Base-by-base conservation (phyloP, 164 flowering plant genomes). In the Dillenia turbinata region DNA sequence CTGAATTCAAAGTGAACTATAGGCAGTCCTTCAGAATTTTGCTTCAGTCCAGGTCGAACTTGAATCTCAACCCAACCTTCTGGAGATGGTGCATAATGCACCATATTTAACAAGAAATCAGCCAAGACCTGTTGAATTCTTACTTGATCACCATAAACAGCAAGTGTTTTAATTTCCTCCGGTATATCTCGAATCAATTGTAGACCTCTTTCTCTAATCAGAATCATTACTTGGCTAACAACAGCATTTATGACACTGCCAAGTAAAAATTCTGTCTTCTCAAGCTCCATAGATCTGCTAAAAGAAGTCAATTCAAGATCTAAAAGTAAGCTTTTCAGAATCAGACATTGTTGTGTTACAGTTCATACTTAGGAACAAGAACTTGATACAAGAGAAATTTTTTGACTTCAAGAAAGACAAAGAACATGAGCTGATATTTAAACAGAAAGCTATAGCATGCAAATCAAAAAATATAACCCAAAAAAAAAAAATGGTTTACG, bases 61-160 rank as follows among this genome's bases (percentile, higher is more conserved):
- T 87, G 95, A 73, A 94, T 82, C 77, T 94, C 96, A 33, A 94
- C 89, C 97, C 98, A 94, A 40, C 97, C 96, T n/a, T 79, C 94
- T 17, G 92, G 84, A 51, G 88, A 69, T 53, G 97, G 97, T 15
- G 96, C 91, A 77, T 79, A 78, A 9, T 79, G 82, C 56, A 87
- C 92, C 86, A 89, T 84, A 72, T 84, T 90, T 69, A 84, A 60
- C 70, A 94, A 73, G 69, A 90, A 90, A 71, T 85, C 92, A 33
- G 89, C 83, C 76, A 90, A 72, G 26, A 89, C 84, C 72, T 94
- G 96, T 69, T 94, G 97, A 59, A 86, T 75, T 74, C 97, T 82
- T 10, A 78, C 76, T 74, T 94, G 96, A 81, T 90, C 98, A 15
- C 97, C 97, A 69, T 60, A 81, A 46, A 90, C 88, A 59, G 81